Evolutionary conservation across 139 green algal species (phyloP), one percentile per base, ranked within the genome.

Genomic region (Prasinococcaceae sp.): DNA sequence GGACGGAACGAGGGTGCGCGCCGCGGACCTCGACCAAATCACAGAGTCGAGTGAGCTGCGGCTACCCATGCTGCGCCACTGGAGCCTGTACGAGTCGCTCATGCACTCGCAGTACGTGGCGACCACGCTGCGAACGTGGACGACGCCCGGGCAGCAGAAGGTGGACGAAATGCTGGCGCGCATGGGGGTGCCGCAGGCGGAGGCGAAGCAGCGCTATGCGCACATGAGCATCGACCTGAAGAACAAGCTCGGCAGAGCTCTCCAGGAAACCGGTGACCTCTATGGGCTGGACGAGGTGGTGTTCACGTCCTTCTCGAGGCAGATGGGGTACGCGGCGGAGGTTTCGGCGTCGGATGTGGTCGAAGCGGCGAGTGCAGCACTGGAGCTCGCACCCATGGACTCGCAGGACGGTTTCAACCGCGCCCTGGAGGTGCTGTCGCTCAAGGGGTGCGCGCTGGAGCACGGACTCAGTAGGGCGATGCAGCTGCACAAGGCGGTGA

Each of bases 1-100:
- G 47, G 59, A 53, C 39, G 51, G 43, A 14, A 39, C 37, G 23
- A 42, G n/a, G 24, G 47, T 19, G n/a, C 47, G 22, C 22, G 29
- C 19, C 30, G 43, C 36, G 20, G 47, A 57, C 41, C 54, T 58
- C 27, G 33, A 30, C 8, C 39, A 22, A 14, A 49, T 68, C 6
- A 54, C 48, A 4, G 6, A 29, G 47, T 55, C 3, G 23, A 62
- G 24, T 51, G 67, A 59, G 43, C 50, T 48, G 3, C 40, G 60
- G 3, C 55, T 70, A 28, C 41, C 60, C 45, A 49, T 68, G 6
- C 47, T 88, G 39, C 69, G 79, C 22, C 71, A 88, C 53, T 96
- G 85, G 87, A 84, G 42, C 12, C 73, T 96, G 47, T 80, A 78
- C 42, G 84, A 95, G 0, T 55, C 81, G 28, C 78, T 94, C 62